phyloP scores from a whole-genome alignment of 1,139 yeast species.

The Candida sp. region DNA sequence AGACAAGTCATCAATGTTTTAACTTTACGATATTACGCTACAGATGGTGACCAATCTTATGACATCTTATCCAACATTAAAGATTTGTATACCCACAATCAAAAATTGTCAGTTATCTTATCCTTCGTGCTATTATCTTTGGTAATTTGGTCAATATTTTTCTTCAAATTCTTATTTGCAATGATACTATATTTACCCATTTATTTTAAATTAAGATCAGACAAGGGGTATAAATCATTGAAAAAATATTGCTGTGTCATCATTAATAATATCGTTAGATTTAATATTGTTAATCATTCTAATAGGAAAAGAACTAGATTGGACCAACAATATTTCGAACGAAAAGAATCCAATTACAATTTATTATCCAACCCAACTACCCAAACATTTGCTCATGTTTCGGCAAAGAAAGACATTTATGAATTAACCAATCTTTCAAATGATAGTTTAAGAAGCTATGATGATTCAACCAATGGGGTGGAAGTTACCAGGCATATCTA shows the following conservation, averaged over 20 bases:
- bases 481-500: background rate
- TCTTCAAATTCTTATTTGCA: conserved; percentile 58
- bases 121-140: conserved; percentile 77
- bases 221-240: conserved; percentile 33
- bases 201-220: conserved; percentile 38
- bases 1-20: conserved; percentile 81
- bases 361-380: background rate
- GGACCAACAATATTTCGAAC: background rate
- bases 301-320: background rate
- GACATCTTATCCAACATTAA: conserved; percentile 53
- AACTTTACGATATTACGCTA: conserved; percentile 58
- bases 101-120: conserved; percentile 64
- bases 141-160: conserved; percentile 70
- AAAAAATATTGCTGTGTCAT: conserved; percentile 58
- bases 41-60: conserved; percentile 40
- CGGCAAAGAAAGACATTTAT: background rate
- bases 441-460: background rate
- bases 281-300: background rate
- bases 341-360: background rate
- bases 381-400: background rate
- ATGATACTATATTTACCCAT: conserved; percentile 55
- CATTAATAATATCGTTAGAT: conserved; percentile 53
- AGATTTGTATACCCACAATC: conserved; percentile 56
- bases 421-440: background rate
- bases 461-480: background rate